phyloP scores from a whole-genome alignment of 306 rosid species.

The Carpinus viminea region DNA sequence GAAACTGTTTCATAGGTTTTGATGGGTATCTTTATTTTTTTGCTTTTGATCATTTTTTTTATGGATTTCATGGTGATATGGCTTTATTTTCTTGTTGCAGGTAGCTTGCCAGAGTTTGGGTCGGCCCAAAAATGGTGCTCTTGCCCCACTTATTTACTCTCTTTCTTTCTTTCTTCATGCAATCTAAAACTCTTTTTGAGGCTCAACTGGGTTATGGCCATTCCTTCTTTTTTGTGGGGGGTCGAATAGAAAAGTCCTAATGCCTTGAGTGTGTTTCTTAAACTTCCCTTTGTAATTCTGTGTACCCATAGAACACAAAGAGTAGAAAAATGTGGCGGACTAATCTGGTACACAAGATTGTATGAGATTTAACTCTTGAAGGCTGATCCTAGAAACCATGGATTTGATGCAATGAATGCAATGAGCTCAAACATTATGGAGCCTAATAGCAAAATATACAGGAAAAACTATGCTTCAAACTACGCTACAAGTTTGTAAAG shows the following conservation, averaged over 20 bases:
- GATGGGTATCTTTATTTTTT: not conserved
- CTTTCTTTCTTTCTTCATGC: not conserved
- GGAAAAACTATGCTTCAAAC: not conserved
- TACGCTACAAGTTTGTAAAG: not conserved
- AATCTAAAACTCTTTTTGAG: not conserved
- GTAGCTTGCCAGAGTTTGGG: constrained; percentile 94
- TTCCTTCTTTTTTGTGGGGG: too few species aligned
- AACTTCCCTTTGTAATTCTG: too few species aligned
- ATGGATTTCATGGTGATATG: not conserved
- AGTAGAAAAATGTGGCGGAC: not conserved
- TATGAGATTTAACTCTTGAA: not conserved
- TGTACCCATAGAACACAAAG: not conserved
- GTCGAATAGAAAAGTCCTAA: too few species aligned
- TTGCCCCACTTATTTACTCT: constrained; percentile 58
- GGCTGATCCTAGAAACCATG: not conserved
- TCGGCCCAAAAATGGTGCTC: constrained; percentile 55
- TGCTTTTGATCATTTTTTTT: not conserved
- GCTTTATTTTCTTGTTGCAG: constrained; percentile 23
- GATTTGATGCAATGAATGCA: not conserved
- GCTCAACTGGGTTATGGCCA: too few species aligned
- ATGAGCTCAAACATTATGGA: not conserved
- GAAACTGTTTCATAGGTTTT: not conserved
- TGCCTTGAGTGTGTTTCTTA: too few species aligned
- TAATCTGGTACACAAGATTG: not conserved
- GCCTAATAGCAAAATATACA: not conserved